These are phyloP conservation scores for Pseudogymnoascus verrucosus DNA, from an alignment of 2,329 filamentous ascomycete species.

Conservation along the genomic window DNA sequence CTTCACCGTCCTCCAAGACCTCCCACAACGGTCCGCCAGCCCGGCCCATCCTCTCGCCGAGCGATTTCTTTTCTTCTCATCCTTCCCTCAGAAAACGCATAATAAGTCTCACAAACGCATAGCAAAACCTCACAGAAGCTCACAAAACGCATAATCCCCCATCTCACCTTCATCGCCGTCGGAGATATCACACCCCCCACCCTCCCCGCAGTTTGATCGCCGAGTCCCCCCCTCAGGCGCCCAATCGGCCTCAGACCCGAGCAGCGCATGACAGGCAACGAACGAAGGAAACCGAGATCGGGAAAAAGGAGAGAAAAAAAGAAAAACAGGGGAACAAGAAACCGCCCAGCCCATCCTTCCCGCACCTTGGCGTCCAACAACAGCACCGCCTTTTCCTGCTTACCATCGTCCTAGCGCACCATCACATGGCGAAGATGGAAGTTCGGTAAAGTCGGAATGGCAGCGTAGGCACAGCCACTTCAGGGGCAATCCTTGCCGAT, in stretches of 20 bases:
- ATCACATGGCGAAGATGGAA: not conserved
- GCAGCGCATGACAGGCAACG: not conserved
- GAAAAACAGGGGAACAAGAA: not conserved
- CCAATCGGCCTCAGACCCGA: not conserved
- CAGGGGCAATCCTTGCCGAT: not conserved
- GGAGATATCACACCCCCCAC: not conserved
- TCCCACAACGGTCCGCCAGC: not conserved
- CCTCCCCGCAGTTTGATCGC: not conserved
- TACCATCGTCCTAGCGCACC: not conserved
- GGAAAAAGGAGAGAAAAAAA: not conserved
- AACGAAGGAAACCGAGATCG: not conserved
- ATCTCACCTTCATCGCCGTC: not conserved
- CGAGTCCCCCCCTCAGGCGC: not conserved
- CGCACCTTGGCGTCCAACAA: not conserved
- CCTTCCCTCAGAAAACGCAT: not conserved
- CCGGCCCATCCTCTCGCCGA: not conserved
- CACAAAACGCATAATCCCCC: conserved; percentile 4
- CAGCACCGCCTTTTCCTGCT: not conserved
- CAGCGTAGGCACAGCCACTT: not conserved
- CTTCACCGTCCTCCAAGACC: not conserved
- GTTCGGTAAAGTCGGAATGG: not conserved
- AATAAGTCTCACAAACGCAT: not conserved
- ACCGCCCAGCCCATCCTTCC: not conserved
- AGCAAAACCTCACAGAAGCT: not conserved
- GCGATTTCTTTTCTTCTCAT: not conserved